phyloP scores from a whole-genome alignment of 306 rosid species.

The Purshia tridentata region DNA sequence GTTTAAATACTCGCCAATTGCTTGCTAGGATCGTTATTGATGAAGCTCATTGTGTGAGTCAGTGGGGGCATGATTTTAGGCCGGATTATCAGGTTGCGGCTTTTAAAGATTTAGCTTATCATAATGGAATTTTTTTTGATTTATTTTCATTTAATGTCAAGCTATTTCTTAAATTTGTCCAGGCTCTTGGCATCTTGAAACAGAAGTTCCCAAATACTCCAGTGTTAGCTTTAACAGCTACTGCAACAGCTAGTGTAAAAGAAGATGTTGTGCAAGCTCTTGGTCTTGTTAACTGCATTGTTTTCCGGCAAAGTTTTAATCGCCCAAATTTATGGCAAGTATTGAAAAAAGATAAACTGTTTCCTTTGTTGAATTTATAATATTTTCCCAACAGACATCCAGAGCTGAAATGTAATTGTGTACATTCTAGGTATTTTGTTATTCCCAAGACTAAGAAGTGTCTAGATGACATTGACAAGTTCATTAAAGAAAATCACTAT shows the following conservation, averaged over 20 bases:
- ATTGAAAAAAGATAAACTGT: constrained; percentile 26
- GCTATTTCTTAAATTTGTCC: constrained; percentile 29
- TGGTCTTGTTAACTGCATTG: constrained; percentile 84
- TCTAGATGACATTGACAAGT: constrained; percentile 86
- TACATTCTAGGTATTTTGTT: constrained; percentile 73
- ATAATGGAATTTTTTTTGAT: not conserved
- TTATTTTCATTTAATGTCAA: constrained; percentile 17
- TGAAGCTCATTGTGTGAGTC: constrained; percentile 99
- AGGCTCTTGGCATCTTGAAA: constrained; percentile 98
- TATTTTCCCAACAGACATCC: not conserved
- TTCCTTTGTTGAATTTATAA: constrained; percentile 20
- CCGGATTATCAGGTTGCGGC: constrained; percentile 93
- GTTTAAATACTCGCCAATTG: constrained; percentile 75
- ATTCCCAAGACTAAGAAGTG: constrained; percentile 89
- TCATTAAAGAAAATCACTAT: constrained; percentile 74
- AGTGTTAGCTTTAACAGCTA: constrained; percentile 94
- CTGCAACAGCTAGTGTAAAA: constrained; percentile 98
- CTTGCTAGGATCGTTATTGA: constrained; percentile 95
- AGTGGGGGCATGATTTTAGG: constrained; percentile 99
- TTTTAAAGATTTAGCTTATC: constrained; percentile 19
- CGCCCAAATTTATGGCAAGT: constrained; percentile 85
- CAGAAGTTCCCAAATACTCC: constrained; percentile 92
- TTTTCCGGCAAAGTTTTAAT: constrained; percentile 98
- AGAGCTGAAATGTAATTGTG: constrained; percentile 16
- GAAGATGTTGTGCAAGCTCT: constrained; percentile 99